phyloP scores from a whole-genome alignment of 768 basidiomycete genomes.

The Mycena alexandri region DNA sequence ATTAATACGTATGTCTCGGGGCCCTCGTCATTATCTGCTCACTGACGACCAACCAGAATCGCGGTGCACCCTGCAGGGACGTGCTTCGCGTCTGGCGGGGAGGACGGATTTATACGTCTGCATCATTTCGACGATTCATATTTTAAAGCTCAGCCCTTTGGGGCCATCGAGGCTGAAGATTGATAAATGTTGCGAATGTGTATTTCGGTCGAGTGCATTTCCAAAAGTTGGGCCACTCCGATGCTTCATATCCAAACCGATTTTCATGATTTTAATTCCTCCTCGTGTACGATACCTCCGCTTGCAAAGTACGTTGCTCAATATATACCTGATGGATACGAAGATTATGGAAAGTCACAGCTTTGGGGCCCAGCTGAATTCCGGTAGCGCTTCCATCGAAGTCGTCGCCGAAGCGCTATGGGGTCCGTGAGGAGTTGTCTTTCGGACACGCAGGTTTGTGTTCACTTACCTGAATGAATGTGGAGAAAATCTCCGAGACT shows the following conservation, averaged over 20 bases:
- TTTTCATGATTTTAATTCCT: conserved; percentile 20
- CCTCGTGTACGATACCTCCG: conserved; percentile 24
- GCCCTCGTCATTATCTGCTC: conserved; percentile 14
- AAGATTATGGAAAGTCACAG: conserved; percentile 23
- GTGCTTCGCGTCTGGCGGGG: conserved; percentile 93
- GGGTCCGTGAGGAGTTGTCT: too few relatives aligned
- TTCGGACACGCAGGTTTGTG: too few relatives aligned
- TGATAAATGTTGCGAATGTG: conserved; percentile 43
- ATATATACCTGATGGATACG: conserved; percentile 24
- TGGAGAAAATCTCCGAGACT: conserved; percentile 17
- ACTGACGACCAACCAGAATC: conserved; percentile 65
- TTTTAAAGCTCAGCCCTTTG: conserved; percentile 92
- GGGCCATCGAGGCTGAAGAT: conserved; percentile 80
- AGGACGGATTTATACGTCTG: conserved; percentile 94
- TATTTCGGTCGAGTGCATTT: background rate
- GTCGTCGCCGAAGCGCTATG: conserved; percentile 17
- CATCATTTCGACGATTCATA: conserved; percentile 97
- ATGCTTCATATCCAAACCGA: background rate
- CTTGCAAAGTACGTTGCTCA: conserved; percentile 1
- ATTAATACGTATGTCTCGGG: conserved; percentile 86
- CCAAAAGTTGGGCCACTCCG: background rate
- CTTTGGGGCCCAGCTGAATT: conserved; percentile 24
- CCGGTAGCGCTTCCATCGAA: conserved; percentile 11
- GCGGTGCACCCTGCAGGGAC: conserved; percentile 93
- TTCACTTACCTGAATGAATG: conserved; percentile 17